Evolutionary conservation across 163 green algal genomes (phyloP).

Genomic region (Coccomyxa subellipsoidea): DNA sequence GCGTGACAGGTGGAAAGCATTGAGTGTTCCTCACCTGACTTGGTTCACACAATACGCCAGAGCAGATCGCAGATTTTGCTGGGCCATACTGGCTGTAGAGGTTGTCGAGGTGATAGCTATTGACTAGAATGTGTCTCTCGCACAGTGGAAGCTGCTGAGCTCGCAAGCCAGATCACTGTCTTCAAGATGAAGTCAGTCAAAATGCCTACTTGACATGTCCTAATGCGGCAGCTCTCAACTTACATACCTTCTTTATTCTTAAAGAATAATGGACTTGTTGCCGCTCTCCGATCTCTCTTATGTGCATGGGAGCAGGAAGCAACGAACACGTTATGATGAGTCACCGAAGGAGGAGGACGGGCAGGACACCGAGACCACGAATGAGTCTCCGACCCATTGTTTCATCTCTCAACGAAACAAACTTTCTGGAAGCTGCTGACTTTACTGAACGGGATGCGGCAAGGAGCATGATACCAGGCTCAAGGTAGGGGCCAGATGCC

Average conservation of each 20-base stretch:
- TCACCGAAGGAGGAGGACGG: background rate
- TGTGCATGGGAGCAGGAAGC: too few species aligned
- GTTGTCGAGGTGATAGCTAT: too few species aligned
- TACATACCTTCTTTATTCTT: background rate
- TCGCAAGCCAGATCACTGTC: background rate
- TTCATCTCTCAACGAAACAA: too few species aligned
- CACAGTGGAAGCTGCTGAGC: too few species aligned
- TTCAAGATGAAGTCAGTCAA: background rate
- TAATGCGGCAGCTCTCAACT: background rate
- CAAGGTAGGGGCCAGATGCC: background rate
- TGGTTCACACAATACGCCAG: conserved; percentile 22
- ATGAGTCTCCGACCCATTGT: too few species aligned
- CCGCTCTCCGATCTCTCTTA: too few species aligned
- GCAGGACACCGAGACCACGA: background rate
- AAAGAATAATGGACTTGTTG: too few species aligned
- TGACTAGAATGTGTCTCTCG: too few species aligned
- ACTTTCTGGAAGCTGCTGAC: too few species aligned
- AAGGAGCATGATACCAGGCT: too few species aligned
- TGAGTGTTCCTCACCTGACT: conserved; percentile 8
- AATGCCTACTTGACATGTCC: background rate
- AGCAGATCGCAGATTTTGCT: conserved; percentile 12
- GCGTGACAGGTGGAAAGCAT: background rate
- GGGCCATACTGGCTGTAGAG: too few species aligned
- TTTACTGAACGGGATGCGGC: too few species aligned
- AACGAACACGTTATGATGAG: background rate